These are phyloP conservation scores for Terfezia claveryi DNA, from an alignment of 495 filamentous ascomycete species.

Conservation along the genomic window DNA sequence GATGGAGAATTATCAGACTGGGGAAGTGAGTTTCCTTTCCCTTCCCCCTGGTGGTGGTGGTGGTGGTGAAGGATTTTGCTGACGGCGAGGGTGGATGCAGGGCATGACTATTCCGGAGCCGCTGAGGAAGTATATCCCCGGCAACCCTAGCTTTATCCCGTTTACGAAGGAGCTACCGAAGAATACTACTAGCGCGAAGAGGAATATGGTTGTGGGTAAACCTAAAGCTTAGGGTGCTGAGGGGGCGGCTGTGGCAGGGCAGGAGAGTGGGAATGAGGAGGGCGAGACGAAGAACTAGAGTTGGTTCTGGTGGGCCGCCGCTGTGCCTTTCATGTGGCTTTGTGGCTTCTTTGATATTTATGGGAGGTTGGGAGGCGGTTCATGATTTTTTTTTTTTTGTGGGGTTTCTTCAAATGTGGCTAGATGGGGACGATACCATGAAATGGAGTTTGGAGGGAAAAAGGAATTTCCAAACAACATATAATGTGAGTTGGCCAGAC, in stretches of 20 bases:
- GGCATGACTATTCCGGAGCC: slow-evolving; percentile 71
- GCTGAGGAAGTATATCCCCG: slow-evolving; percentile 79
- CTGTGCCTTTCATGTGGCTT: too few relatives aligned
- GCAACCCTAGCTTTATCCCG: slow-evolving; percentile 64
- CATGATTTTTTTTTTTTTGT: too few relatives aligned
- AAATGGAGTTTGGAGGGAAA: too few relatives aligned
- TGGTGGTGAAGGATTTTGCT: neutral
- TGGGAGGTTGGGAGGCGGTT: too few relatives aligned
- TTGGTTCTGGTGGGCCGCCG: too few relatives aligned
- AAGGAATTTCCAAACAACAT: too few relatives aligned
- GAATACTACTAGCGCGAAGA: slow-evolving; percentile 39
- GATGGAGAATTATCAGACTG: slow-evolving; percentile 87
- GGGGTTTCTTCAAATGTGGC: too few relatives aligned
- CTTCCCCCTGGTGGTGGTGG: neutral
- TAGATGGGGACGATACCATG: too few relatives aligned
- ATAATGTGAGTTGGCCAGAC: too few relatives aligned
- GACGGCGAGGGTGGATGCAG: slow-evolving; percentile 19
- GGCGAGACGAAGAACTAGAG: too few relatives aligned
- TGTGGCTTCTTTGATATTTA: too few relatives aligned
- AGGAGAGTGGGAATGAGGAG: too few relatives aligned
- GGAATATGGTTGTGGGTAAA: slow-evolving; percentile 28
- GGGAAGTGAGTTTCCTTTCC: slow-evolving; percentile 35
- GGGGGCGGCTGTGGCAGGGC: neutral
- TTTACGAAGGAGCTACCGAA: slow-evolving; percentile 70
- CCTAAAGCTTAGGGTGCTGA: slow-evolving; percentile 16